Percentiles rank a stretch among this genome's conserved stretches.
phyloP scores from a whole-genome alignment of 2,329 filamentous ascomycete species.

The Aspergillus sclerotialis region DNA sequence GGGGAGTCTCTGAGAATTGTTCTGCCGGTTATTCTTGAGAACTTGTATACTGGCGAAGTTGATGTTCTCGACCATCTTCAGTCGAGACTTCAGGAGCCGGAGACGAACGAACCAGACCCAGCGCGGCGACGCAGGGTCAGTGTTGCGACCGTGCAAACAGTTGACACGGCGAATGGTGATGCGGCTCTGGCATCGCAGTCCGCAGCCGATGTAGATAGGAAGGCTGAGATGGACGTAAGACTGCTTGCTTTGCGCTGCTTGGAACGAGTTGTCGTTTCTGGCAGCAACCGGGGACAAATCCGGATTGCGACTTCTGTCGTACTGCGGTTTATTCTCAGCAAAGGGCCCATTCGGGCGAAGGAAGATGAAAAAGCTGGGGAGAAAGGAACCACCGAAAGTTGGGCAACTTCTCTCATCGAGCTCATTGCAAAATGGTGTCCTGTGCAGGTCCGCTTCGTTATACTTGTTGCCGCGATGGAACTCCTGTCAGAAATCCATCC shows the following conservation, averaged over 20 bases:
- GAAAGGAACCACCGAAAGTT: constrained; percentile 51
- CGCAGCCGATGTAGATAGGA: constrained; percentile 77
- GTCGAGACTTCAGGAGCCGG: constrained; percentile 59
- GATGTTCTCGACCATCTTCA: constrained; percentile 63
- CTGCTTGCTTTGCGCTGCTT: constrained; percentile 79
- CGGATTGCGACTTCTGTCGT: constrained; percentile 67
- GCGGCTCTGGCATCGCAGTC: constrained; percentile 63
- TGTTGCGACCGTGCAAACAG: constrained; percentile 67
- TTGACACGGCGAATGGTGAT: constrained; percentile 62
- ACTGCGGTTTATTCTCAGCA: constrained; percentile 61
- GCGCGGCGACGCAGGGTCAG: constrained; percentile 65
- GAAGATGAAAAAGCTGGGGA: constrained; percentile 33
- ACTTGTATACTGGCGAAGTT: constrained; percentile 61
- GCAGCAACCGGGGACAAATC: constrained; percentile 73
- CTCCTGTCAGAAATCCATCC: constrained; percentile 62
- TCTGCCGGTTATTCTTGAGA: constrained; percentile 79
- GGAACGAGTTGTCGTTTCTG: constrained; percentile 72
- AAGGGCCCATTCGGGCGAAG: constrained; percentile 51
- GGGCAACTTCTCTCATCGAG: constrained; percentile 77
- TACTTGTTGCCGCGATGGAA: constrained; percentile 76
- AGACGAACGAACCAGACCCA: constrained; percentile 61
- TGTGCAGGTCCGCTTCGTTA: constrained; percentile 88
- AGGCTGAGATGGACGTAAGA: constrained; percentile 83
- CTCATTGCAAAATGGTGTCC: constrained; percentile 80
- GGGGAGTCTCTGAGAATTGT: constrained; percentile 70